phyloP scores from a whole-genome alignment of 169 alveolate species.

The Plasmodium gonderi region DNA sequence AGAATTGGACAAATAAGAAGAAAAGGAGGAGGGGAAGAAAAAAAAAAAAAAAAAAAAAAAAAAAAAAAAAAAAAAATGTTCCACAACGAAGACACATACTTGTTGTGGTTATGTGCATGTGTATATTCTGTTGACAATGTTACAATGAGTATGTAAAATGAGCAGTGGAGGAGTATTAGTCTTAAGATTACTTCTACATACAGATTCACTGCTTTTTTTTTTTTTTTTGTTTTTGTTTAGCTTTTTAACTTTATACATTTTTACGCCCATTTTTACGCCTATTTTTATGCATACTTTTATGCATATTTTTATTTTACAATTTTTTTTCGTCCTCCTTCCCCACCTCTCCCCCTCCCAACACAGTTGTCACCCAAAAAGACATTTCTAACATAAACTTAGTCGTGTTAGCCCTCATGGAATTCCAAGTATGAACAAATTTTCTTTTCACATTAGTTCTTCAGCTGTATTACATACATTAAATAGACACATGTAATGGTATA shows the following conservation, averaged over 20 bases:
- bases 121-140: neutral
- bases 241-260: neutral
- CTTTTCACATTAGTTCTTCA: neutral
- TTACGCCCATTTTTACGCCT: no score
- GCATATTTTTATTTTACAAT: neutral
- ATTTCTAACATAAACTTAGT: conserved; percentile 34
- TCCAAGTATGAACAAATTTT: conserved; percentile 3
- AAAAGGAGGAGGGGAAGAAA: no score
- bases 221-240: neutral
- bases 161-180: neutral
- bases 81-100: neutral
- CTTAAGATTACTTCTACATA: neutral
- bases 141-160: neutral
- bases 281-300: neutral
- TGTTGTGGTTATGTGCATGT: neutral
- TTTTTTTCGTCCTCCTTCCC: neutral
- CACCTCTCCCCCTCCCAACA: neutral
- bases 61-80: neutral
- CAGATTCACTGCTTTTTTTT: neutral
- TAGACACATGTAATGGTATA: neutral
- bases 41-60: neutral
- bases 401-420: conserved; percentile 64
- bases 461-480: neutral
- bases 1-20: neutral
- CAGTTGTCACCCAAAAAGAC: conserved; percentile 73